A percentile compares a stretch with the other conserved stretches of the same genome.
These are phyloP conservation scores for Podila horticola DNA, from an alignment of 192 early-diverging fungal genomes.

Conservation along the genomic window DNA sequence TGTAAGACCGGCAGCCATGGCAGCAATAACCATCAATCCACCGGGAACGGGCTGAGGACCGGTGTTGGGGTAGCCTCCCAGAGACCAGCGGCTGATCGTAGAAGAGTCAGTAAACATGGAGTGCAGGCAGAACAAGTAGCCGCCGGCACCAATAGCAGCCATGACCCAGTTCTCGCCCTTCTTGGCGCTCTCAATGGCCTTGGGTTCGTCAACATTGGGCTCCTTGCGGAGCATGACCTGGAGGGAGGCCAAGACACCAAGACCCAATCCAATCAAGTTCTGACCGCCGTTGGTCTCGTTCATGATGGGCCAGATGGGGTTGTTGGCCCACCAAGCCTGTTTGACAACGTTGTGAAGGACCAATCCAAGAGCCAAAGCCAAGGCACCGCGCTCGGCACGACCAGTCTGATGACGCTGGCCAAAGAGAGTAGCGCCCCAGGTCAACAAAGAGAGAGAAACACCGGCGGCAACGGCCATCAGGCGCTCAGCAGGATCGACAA, in stretches of 20 bases:
- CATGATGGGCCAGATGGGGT: constrained; percentile 89
- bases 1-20: constrained; percentile 66
- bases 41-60: constrained; percentile 80
- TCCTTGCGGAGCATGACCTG: constrained; percentile 65
- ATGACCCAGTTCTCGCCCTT: constrained; percentile 55
- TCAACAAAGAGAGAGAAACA: constrained; percentile 63
- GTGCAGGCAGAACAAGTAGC: constrained; percentile 76
- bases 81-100: constrained; percentile 78
- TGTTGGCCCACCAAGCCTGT: constrained; percentile 81
- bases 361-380: constrained; percentile 76
- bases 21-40: constrained; percentile 70
- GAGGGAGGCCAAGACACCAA: constrained; percentile 69
- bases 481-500: constrained; percentile 65
- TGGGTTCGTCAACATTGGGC: constrained; percentile 21
- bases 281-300: constrained; percentile 75
- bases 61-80: constrained; percentile 78
- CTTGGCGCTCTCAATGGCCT: constrained; percentile 11
- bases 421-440: constrained; percentile 68
- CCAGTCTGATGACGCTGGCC: constrained; percentile 61
- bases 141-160: constrained; percentile 70
- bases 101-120: constrained; percentile 82
- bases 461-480: constrained; percentile 68
- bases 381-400: constrained; percentile 68
- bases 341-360: constrained; percentile 75
- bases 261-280: constrained; percentile 69